phyloP scores from a whole-genome alignment of 306 rosid species.

The Cercis canadensis region DNA sequence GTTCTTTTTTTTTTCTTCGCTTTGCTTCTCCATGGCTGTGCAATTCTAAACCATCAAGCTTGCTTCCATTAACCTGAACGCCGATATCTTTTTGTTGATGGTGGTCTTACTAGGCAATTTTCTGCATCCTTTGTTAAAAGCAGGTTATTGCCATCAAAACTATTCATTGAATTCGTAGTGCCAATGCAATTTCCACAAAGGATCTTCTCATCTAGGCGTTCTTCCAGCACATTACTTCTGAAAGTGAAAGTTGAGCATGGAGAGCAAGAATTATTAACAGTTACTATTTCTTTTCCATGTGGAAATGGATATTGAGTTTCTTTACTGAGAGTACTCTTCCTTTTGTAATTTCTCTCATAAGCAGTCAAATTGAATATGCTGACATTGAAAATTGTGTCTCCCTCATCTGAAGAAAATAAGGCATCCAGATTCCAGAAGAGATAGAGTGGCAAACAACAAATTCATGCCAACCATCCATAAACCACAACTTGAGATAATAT shows the following conservation, averaged over 20 bases:
- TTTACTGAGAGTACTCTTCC: not conserved
- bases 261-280: not conserved
- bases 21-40: not conserved
- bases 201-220: not conserved
- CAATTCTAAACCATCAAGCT: not conserved
- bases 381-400: conserved; percentile 10
- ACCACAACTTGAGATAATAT: conserved; percentile 18
- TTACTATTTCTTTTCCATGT: conserved; percentile 7
- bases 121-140: not conserved
- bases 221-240: not conserved
- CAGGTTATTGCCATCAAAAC: not conserved
- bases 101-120: not conserved
- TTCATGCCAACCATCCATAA: conserved; percentile 22
- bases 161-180: not conserved
- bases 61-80: conserved; percentile 1
- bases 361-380: conserved; percentile 23
- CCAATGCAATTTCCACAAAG: not conserved
- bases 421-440: conserved; percentile 23
- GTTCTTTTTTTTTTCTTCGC: not conserved
- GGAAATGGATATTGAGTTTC: not conserved
- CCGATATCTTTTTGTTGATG: not conserved
- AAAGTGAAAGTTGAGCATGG: not conserved
- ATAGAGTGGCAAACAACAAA: conserved; percentile 16
- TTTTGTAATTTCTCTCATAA: conserved; percentile 6
- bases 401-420: conserved; percentile 31